Evolutionary conservation across 148 eudicot genomes (phyloP), one percentile per base, ranked within the genome.

Genomic region (Rhododendron molle): DNA sequence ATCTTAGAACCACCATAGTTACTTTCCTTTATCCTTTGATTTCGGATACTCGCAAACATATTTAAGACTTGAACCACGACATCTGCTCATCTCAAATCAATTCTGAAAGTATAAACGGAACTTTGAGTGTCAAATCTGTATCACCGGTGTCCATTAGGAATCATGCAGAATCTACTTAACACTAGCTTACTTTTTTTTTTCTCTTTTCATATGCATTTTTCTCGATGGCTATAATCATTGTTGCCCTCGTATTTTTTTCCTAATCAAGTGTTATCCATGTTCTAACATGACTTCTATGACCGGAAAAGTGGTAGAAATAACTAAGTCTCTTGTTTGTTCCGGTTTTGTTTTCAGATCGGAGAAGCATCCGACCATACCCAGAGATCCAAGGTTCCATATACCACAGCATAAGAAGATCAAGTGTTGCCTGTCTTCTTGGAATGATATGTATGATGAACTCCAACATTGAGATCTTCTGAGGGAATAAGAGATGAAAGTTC

Each of bases 381-480:
- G 88, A 84, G 98, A 94, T 44, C 99, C 99, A 28, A 96, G 87
- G 89, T 94, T 95, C 86, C 95, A 92, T 58, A 14, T 88, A 26
- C 95, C 96, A 34, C 92, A 93, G 46, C 95, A 92, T 54, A 95
- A 96, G 96, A 96, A 93, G 94, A 91, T 94, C 88, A 95, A 94
- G 87, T 92, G 91, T 26, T 86, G 89, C 88, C 50, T 85, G 84
- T 93, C 99, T 49, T 93, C 99, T 43, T 91, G 90, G 92, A 88
- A 86, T 92, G 96, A 90, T 43, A 77, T 77, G 80, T 77, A 2
- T 21, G 47, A 44, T 21, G 47, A 44, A 77, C 50, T 38, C 52
- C 52, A 43, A 77, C 80, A 77, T 43, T 77, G 80, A 77, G 11
- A 43, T 43, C 81, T 5, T 44, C 38, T 0, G 84, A 79, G 38